Conservation (phyloP, 2,329 filamentous ascomycete genomes). For the Colletotrichum euphorbiae region DNA sequence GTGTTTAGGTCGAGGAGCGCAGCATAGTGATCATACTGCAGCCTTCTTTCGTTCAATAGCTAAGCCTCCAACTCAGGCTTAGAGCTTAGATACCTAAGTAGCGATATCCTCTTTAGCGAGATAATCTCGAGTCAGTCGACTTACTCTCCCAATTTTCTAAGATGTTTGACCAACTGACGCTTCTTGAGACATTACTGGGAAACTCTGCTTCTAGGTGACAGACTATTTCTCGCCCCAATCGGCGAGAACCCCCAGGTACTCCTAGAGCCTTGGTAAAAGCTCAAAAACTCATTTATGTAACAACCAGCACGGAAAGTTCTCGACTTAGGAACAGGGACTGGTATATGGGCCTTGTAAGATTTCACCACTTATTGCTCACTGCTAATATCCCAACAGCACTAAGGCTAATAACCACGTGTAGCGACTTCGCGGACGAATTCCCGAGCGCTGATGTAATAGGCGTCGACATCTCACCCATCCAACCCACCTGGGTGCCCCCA, state of each 20-base stretch:
- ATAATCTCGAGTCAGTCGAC: constrained; percentile 13
- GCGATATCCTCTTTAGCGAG: too few species aligned
- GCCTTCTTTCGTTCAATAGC: too few species aligned
- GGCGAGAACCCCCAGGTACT: not conserved
- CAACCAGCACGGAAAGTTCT: constrained; percentile 1
- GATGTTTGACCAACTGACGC: not conserved
- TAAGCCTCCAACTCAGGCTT: too few species aligned
- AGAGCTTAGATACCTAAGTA: too few species aligned
- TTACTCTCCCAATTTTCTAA: too few species aligned
- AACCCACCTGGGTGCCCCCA: constrained; percentile 65
- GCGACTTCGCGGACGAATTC: constrained; percentile 59
- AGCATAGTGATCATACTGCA: too few species aligned
- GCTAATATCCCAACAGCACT: too few species aligned
- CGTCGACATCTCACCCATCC: constrained; percentile 67
- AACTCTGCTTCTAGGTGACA: constrained; percentile 16
- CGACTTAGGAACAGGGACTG: constrained; percentile 24
- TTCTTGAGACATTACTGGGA: constrained; percentile 16
- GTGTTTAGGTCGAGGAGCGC: too few species aligned
- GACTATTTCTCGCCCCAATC: constrained; percentile 28
- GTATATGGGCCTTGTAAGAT: constrained; percentile 25
- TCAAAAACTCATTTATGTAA: not conserved
- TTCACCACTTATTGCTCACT: not conserved
- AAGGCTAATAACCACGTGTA: constrained; percentile 42
- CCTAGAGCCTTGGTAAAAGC: not conserved
- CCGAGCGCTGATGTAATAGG: constrained; percentile 60